Conservation (phyloP, 169 alveolate species). For the Plasmodium falciparum region DNA sequence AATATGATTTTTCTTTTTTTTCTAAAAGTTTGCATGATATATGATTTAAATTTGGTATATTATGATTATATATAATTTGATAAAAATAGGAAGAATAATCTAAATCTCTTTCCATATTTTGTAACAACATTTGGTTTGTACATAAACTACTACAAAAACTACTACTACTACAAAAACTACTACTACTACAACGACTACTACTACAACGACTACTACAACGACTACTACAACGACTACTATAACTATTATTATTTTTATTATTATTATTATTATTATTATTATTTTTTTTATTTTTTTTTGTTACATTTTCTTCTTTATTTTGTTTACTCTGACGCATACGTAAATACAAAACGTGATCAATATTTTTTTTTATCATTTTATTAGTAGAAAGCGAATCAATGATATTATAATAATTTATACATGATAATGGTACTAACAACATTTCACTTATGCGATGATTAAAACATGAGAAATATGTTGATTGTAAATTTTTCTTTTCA, state of each 20-base stretch:
- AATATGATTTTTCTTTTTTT: background rate
- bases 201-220: background rate
- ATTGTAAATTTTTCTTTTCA: background rate
- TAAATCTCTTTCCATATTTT: background rate
- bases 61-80: slow-evolving; percentile 42
- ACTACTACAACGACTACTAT: background rate
- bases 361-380: background rate
- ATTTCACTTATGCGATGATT: slow-evolving; percentile 69
- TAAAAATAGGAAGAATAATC: background rate
- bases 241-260: too few species aligned
- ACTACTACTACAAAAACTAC: background rate
- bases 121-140: too few species aligned
- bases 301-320: background rate
- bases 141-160: background rate
- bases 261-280: background rate
- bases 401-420: slow-evolving; percentile 3
- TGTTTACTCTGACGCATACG: too few species aligned
- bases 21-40: background rate
- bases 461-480: slow-evolving; percentile 54
- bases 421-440: slow-evolving; percentile 41
- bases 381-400: background rate
- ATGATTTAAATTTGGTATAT: background rate
- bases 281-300: slow-evolving; percentile 16
- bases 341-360: slow-evolving; percentile 18
- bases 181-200: background rate